These are phyloP conservation scores for Cryptococcus deneoformans DNA, from an alignment of 1,284 basidiomycete species.

Conservation along the genomic window DNA sequence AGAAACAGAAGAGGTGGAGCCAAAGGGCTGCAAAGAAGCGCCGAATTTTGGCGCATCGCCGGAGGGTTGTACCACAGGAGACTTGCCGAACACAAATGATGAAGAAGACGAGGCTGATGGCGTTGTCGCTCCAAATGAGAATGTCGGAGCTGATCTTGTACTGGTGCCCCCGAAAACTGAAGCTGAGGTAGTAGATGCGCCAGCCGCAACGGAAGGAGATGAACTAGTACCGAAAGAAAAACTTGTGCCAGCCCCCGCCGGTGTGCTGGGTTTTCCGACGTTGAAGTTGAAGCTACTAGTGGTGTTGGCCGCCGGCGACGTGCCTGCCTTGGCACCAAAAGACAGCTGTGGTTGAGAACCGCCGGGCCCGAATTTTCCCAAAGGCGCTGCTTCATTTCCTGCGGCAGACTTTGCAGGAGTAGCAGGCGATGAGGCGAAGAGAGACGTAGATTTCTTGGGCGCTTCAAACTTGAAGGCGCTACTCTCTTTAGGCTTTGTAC, in stretches of 20 bases:
- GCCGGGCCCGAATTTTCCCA: constrained; percentile 43
- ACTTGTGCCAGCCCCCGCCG: constrained; percentile 13
- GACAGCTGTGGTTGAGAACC: constrained; percentile 34
- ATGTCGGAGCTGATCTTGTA: constrained; percentile 8
- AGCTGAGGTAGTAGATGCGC: background rate
- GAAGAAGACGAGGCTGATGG: constrained; percentile 3
- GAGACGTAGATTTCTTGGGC: constrained; percentile 12
- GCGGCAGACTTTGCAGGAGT: constrained; percentile 36
- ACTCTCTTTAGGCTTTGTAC: constrained; percentile 13
- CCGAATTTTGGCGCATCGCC: constrained; percentile 5
- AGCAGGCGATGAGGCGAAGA: constrained; percentile 43
- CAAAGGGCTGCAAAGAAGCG: constrained; percentile 1
- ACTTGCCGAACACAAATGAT: background rate
- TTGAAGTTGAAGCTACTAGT: constrained; percentile 8
- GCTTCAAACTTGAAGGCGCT: background rate
- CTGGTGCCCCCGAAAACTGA: constrained; percentile 3
- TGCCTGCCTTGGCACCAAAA: constrained; percentile 31
- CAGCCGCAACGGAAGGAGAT: background rate
- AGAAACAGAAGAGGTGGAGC: constrained; percentile 12
- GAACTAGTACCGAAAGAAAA: constrained; percentile 35
- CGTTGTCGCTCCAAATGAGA: constrained; percentile 26
- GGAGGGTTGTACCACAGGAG: background rate
- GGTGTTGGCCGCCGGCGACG: constrained; percentile 17
- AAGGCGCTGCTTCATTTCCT: constrained; percentile 27
- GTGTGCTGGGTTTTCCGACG: constrained; percentile 10